phyloP scores from a whole-genome alignment of 306 rosid genomes.

The Cicer bijugum region DNA sequence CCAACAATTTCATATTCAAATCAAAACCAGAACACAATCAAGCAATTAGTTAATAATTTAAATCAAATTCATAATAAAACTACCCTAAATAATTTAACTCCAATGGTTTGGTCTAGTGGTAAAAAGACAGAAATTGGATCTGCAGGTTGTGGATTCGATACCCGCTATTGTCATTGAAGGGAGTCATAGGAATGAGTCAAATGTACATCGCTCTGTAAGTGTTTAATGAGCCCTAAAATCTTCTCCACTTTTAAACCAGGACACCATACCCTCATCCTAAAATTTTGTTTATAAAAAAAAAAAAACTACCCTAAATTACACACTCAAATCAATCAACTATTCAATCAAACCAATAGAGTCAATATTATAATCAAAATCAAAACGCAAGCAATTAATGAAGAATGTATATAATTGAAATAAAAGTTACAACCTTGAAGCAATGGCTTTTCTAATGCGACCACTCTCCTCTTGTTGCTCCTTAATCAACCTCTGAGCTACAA shows the following conservation, averaged over 20 bases:
- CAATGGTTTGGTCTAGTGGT: no score
- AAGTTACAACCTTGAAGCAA: constrained; percentile 67
- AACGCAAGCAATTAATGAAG: neutral
- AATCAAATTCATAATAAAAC: constrained; percentile 35
- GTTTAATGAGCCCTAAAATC: no score
- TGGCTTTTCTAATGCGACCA: constrained; percentile 71
- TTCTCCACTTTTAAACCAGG: no score
- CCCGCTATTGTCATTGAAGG: no score
- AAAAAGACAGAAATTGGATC: no score
- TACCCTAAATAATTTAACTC: no score
- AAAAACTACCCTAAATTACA: no score
- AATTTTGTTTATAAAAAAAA: no score
- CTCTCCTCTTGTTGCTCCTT: constrained; percentile 87
- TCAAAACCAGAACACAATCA: neutral
- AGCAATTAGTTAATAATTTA: neutral
- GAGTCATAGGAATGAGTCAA: no score
- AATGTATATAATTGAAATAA: neutral
- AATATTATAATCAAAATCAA: neutral
- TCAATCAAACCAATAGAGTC: neutral
- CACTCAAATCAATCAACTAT: neutral
- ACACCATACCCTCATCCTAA: no score
- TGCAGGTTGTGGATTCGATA: no score
- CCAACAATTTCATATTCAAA: neutral
- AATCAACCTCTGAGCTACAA: constrained; percentile 65
- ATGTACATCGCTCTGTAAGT: no score